Evolutionary conservation across 306 rosid genomes (phyloP).

Genomic region (Abrus pulchellus): DNA sequence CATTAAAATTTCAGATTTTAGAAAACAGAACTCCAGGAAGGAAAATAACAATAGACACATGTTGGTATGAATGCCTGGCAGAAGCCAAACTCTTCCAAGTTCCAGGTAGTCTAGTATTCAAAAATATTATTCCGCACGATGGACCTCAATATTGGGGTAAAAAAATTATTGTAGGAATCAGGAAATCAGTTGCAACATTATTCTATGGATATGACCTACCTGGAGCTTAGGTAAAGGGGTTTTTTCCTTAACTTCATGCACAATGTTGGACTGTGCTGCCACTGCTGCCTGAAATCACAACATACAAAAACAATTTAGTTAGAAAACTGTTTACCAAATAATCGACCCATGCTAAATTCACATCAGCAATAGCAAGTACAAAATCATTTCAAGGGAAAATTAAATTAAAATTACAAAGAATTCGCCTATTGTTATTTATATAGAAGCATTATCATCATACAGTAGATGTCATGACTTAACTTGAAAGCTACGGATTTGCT

Average conservation of each 20-base stretch:
- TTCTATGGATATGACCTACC: constrained; percentile 58
- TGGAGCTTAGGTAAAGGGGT: constrained; percentile 60
- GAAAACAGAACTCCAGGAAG: constrained; percentile 14
- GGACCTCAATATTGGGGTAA: constrained; percentile 27
- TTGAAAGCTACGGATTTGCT: constrained; percentile 78
- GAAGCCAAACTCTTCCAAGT: constrained; percentile 28
- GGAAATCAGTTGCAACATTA: constrained; percentile 33
- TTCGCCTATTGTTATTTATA: constrained; percentile 6
- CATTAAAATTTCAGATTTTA: not conserved
- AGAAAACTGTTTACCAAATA: constrained; percentile 37
- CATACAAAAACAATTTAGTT: constrained; percentile 42
- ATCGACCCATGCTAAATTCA: constrained; percentile 20
- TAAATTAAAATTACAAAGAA: not conserved
- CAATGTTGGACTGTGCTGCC: constrained; percentile 65
- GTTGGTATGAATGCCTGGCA: constrained; percentile 18
- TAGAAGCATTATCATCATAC: not conserved
- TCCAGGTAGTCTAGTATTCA: constrained; percentile 28
- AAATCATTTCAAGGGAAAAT: not conserved
- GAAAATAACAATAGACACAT: not conserved
- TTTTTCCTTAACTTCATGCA: constrained; percentile 75
- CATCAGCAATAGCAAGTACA: constrained; percentile 15
- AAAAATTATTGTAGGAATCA: constrained; percentile 9
- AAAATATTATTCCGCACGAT: constrained; percentile 15
- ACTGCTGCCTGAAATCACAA: constrained; percentile 78
- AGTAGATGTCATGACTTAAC: constrained; percentile 53